phyloP scores from a whole-genome alignment of 495 filamentous ascomycete species.

The Letharia lupina region DNA sequence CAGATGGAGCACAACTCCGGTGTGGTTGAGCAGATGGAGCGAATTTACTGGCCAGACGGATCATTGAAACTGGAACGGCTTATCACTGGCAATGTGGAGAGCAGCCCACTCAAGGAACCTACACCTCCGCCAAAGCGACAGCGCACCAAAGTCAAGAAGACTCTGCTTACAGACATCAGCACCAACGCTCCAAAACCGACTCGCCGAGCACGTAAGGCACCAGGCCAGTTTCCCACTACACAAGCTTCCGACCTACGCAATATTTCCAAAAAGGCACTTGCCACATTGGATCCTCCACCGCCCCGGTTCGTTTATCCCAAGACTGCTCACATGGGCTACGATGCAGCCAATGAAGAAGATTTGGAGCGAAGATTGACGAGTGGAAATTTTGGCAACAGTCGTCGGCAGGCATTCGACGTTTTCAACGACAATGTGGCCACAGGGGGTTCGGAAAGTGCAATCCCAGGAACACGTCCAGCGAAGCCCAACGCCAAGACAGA shows the following conservation, averaged over 20 bases:
- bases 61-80: conserved; percentile 45
- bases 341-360: conserved; percentile 24
- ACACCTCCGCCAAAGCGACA: conserved; percentile 36
- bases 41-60: conserved; percentile 52
- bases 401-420: conserved; percentile 30
- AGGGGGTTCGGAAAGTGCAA: background rate
- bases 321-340: conserved; percentile 6
- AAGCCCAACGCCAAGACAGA: background rate
- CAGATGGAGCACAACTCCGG: conserved; percentile 61
- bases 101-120: conserved; percentile 42
- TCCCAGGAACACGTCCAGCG: conserved; percentile 1
- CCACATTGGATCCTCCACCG: conserved; percentile 5
- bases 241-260: conserved; percentile 13
- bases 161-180: conserved; percentile 13
- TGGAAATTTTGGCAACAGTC: conserved; percentile 23
- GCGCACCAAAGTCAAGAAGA: conserved; percentile 18
- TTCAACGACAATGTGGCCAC: conserved; percentile 29
- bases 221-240: background rate
- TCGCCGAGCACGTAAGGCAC: conserved; percentile 1
- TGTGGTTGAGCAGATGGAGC: conserved; percentile 60
- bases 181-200: conserved; percentile 9
- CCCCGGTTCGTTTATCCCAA: background rate
- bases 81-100: conserved; percentile 49
- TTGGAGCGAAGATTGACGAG: conserved; percentile 30
- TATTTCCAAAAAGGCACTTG: conserved; percentile 12